These are phyloP conservation scores for Hippophae tibetana DNA, from an alignment of 306 rosid genomes.

Conservation along the genomic window DNA sequence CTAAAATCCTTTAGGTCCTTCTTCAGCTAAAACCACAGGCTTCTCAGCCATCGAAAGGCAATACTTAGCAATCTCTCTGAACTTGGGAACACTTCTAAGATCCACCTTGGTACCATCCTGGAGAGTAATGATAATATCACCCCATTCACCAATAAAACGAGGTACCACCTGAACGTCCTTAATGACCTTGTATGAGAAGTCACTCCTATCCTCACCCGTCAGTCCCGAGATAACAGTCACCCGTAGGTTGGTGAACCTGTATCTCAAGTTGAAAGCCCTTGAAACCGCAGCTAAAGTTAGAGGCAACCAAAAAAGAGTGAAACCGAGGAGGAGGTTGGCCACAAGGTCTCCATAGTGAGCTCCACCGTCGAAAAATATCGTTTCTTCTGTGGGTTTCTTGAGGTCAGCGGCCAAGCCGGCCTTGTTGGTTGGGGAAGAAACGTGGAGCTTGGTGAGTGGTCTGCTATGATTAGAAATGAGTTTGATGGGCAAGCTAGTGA, in stretches of 20 bases:
- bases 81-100: conserved; percentile 77
- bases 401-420: conserved; percentile 9
- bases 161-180: conserved; percentile 94
- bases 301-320: conserved; percentile 85
- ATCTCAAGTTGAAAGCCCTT: conserved; percentile 55
- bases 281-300: conserved; percentile 79
- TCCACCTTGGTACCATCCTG: conserved; percentile 84
- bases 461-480: conserved; percentile 14
- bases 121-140: conserved; percentile 71
- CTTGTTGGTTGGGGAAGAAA: conserved; percentile 68
- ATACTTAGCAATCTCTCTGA: conserved; percentile 75
- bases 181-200: conserved; percentile 61
- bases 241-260: conserved; percentile 87
- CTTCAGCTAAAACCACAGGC: conserved; percentile 28
- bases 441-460: conserved; percentile 43
- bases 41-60: conserved; percentile 57
- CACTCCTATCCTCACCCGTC: conserved; percentile 80
- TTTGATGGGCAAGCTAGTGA: conserved; percentile 15
- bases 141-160: conserved; percentile 91
- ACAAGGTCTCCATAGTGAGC: conserved; percentile 80
- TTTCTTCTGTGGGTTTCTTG: conserved; percentile 42
- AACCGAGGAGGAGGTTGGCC: conserved; percentile 61
- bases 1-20: conserved; percentile 58
- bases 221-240: conserved; percentile 80
- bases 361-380: conserved; percentile 91